These are phyloP conservation scores for Lyophyllum decastes DNA, from an alignment of 768 basidiomycete species.

Conservation along the genomic window DNA sequence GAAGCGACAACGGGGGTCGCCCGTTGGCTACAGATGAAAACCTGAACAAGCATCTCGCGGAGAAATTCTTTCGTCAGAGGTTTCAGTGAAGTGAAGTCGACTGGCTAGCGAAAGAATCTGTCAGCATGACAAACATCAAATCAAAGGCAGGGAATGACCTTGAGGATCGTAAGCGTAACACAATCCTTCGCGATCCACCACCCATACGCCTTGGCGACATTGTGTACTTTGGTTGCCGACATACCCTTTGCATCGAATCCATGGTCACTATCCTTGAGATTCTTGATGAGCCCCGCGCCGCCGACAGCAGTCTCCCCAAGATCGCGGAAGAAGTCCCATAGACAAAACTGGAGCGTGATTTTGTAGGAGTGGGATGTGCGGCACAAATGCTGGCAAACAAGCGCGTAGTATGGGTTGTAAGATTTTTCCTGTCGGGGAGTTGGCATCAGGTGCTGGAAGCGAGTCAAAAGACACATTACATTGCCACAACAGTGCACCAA, in stretches of 20 bases:
- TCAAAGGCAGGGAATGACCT: constrained; percentile 50
- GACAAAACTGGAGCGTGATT: constrained; percentile 90
- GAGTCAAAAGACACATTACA: constrained; percentile 41
- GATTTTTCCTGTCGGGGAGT: constrained; percentile 65
- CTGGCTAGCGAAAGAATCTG: constrained; percentile 53
- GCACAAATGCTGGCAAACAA: constrained; percentile 85
- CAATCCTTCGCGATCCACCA: constrained; percentile 94
- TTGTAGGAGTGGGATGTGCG: constrained; percentile 78
- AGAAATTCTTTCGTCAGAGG: constrained; percentile 67
- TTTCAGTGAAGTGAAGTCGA: constrained; percentile 82
- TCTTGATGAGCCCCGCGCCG: constrained; percentile 75
- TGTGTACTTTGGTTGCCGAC: constrained; percentile 58
- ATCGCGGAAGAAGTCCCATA: constrained; percentile 97
- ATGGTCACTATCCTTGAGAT: constrained; percentile 49
- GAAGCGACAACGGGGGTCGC: constrained; percentile 60
- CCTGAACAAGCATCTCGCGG: constrained; percentile 62
- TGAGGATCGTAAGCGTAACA: constrained; percentile 73
- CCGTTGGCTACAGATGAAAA: constrained; percentile 77
- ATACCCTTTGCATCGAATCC: constrained; percentile 53
- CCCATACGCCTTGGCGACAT: constrained; percentile 83
- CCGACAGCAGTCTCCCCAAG: constrained; percentile 85
- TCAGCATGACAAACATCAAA: not conserved
- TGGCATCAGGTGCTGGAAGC: not conserved
- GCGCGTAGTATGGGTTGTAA: constrained; percentile 95
- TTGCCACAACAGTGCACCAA: constrained; percentile 91